Evolutionary conservation across 2,329 filamentous ascomycete genomes (phyloP), one percentile per base, ranked within the genome.

Genomic region (Talaromyces verruculosus): DNA sequence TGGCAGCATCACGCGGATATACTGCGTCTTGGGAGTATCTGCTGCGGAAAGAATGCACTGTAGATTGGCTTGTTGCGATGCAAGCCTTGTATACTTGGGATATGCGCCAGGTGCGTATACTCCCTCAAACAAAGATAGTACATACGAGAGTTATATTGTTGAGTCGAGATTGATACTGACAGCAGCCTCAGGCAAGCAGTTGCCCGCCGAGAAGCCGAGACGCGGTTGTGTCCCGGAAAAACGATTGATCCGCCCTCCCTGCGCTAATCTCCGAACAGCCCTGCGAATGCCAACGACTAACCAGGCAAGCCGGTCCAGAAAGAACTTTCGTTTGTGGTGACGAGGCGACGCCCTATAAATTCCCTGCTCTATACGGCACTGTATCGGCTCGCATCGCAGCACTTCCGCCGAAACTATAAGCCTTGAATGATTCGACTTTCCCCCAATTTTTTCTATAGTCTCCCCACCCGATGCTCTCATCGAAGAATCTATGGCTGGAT

Each of bases 401-500:
- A 43, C 30, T 15, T 25, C 17, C 55, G n/a, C 39, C 35, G 45
- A 35, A 25, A 7, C 35, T 57, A 35, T 43, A 55, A 49, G n/a
- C 17, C 15, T 19, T 35, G n/a, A 13, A 37, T 39, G 19, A 39
- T 7, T 33, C 61, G 22, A n/a, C 6, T 53, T 55, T 47, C 45
- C 33, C 55, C 15, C 22, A 35, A 30, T 28, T 59, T 61, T 51
- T 37, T 33, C 17, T 67, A 51, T 53, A 30, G 30, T 63, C 45
- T 43, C 45, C 41, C 41, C 63, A 58, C 66, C 77, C 74, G 75
- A 83, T 83, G 81, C 76, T 71, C 79, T 72, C 74, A 74, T 73
- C 73, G 69, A 69, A 71, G 72, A 73, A 75, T 78, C 79, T 77
- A 83, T 83, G 81, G 81, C 81, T 78, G 79, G 79, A 75, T 80